phyloP scores from a whole-genome alignment of 2,329 filamentous ascomycete species.

The Botrytis porri region DNA sequence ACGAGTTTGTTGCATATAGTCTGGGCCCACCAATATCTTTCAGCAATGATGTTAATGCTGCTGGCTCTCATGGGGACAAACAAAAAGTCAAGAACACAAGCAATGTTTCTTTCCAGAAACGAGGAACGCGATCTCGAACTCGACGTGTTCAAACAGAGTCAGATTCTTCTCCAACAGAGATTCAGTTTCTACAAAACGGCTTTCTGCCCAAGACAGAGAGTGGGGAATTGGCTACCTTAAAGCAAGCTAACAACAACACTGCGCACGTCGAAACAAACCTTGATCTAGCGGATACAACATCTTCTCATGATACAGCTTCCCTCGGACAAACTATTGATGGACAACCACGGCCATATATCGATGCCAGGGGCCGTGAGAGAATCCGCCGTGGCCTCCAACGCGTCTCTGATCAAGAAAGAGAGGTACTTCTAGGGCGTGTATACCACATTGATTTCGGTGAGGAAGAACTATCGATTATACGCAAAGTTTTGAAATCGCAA shows the following conservation, averaged over 20 bases:
- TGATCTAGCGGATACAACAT: neutral
- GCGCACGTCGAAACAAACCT: neutral
- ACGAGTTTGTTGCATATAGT: slow-evolving; percentile 11
- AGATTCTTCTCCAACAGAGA: neutral
- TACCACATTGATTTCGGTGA: slow-evolving; percentile 27
- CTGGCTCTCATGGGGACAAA: neutral
- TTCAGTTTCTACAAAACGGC: neutral
- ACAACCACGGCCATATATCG: slow-evolving; percentile 21
- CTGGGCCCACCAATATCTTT: neutral
- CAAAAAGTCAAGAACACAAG: neutral
- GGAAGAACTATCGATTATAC: slow-evolving; percentile 21
- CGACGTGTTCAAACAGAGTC: neutral
- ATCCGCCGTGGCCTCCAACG: slow-evolving; percentile 22
- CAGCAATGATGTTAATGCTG: neutral
- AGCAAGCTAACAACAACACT: neutral
- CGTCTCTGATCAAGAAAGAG: neutral
- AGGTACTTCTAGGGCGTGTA: slow-evolving; percentile 1
- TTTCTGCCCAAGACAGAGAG: neutral
- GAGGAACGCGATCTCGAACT: neutral
- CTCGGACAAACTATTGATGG: neutral
- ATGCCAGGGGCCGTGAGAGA: slow-evolving; percentile 1
- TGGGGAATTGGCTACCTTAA: neutral
- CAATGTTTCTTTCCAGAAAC: neutral
- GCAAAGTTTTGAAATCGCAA: neutral
- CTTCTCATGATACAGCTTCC: neutral